Evolutionary conservation across 257 asterid genomes (phyloP), one percentile per base, ranked within the genome.

Genomic region (Salvia splendens): DNA sequence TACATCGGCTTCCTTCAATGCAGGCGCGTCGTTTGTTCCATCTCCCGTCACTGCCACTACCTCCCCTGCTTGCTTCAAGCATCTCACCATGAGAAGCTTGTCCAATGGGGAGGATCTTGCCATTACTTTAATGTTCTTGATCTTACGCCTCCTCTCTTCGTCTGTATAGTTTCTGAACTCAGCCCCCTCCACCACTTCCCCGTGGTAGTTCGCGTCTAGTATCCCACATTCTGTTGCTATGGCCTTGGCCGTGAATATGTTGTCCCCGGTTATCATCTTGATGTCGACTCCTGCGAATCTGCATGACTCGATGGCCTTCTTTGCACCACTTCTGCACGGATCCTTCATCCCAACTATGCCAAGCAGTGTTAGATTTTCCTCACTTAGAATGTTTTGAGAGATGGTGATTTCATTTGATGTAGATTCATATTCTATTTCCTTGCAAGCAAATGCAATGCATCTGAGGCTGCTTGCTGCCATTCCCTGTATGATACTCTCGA

Each of bases 1-100:
- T 10, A 86, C 71, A 17, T 83, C 83, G 0, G 97, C 96, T 61
- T 88, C 93, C 57, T 79, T 83, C 3, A 88, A 72, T 0, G 81
- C 92, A 2, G 78, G 78, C 5, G 95, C 91, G 42, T 86, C 97
- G 12, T 80, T 81, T 3, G 76, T 78, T 4, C 85, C 86, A 11
- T 84, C 86, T 14, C 92, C 95, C 0, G 93, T 88, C 5, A 91
- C 89, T 3, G 95, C 96, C 6, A 91, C 96, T 0, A 86, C 93
- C n/a, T 88, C 91, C 5, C 95, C 95, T 66, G 50, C 77, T 59
- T 72, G 57, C 48, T 77, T 84, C 52, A 91, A 73, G 78, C 82
- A 73, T 63, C 70, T 73, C 4, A 86, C 95, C 85, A 91, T 77
- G 10, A 65, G 64, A 5, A 56, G 83, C 61, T 82, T 86, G 79